Conservation (phyloP, 768 basidiomycete species). For the Macrolepiota dolichaula region DNA sequence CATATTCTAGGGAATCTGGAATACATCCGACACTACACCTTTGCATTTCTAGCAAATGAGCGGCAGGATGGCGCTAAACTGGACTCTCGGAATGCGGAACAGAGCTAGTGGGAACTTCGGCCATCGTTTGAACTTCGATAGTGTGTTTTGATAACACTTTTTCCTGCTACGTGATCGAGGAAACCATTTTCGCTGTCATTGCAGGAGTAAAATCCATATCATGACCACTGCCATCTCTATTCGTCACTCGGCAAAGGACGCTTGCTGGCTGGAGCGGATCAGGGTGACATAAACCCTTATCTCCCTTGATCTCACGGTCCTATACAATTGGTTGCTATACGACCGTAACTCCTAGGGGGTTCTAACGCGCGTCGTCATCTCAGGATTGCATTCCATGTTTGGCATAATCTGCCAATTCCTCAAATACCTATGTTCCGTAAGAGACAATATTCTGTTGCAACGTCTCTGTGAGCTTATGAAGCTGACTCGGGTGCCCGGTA, state of each 20-base stretch:
- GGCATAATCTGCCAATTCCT: conserved; percentile 8
- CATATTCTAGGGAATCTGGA: background rate
- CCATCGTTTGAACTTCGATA: background rate
- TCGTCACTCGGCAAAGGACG: background rate
- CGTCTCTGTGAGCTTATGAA: background rate
- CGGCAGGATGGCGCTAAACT: background rate
- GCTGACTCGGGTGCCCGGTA: background rate
- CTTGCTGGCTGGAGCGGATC: background rate
- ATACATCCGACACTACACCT: background rate
- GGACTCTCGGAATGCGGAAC: background rate
- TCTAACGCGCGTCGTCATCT: background rate
- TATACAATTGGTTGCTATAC: conserved; percentile 5
- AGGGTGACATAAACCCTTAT: background rate
- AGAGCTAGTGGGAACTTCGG: background rate
- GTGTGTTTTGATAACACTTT: background rate
- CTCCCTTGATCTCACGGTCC: background rate
- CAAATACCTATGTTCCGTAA: background rate
- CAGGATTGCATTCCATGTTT: background rate
- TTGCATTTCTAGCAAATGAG: background rate
- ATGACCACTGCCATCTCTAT: too few relatives aligned
- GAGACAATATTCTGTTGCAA: background rate
- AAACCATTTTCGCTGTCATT: conserved; percentile 12
- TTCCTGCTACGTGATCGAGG: background rate
- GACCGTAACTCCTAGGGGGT: background rate
- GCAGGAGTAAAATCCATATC: background rate